Percentiles rank a stretch among this genome's conserved stretches.
Evolutionary conservation across 345 rosid genomes (phyloP).

Genomic region (Eucalyptus regnans): DNA sequence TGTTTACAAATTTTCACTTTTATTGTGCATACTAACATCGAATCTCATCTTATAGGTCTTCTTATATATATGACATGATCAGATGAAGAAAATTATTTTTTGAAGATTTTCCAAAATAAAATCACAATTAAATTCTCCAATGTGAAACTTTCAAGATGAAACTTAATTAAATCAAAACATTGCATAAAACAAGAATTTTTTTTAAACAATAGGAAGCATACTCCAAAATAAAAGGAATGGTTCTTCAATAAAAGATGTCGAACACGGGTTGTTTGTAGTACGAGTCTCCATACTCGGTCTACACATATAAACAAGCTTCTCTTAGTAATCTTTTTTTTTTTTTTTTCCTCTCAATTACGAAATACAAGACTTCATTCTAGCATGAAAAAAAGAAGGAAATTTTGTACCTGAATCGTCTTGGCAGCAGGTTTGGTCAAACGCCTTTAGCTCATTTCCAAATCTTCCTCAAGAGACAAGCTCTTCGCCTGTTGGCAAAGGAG

Average conservation of each 20-base stretch:
- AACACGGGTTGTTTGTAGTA: conserved; percentile 2
- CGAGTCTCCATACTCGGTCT: neutral
- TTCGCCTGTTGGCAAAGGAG: neutral
- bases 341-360: neutral
- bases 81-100: neutral
- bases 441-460: conserved; percentile 7
- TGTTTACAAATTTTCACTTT: neutral
- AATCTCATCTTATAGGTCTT: neutral
- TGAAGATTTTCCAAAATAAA: too few relatives aligned
- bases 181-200: too few relatives aligned
- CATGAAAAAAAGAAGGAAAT: neutral
- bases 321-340: neutral
- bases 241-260: conserved; percentile 5
- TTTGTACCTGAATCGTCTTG: conserved; percentile 1
- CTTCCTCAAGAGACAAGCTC: conserved; percentile 5
- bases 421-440: conserved; percentile 1
- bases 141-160: too few relatives aligned
- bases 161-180: too few relatives aligned
- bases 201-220: neutral
- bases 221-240: neutral
- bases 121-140: too few relatives aligned
- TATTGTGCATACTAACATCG: neutral
- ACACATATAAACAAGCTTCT: too few relatives aligned
- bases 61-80: neutral
- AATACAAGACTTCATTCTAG: neutral